Base-by-base conservation (phyloP, 2,329 filamentous ascomycete species). In the Clathrospora elynae region DNA sequence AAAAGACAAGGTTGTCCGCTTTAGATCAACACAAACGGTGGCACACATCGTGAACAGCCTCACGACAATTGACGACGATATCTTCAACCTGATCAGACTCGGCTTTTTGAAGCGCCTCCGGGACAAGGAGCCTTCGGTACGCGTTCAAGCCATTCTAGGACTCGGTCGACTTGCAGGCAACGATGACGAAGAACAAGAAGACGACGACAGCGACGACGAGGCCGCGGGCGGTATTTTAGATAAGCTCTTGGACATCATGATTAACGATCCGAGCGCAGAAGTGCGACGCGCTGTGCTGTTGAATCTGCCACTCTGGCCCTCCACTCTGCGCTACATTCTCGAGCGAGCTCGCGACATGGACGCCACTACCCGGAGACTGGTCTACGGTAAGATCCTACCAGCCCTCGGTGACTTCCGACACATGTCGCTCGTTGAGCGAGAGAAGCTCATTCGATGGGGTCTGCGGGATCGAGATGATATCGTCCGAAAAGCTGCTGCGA, bases 381-480 rank as follows among this genome's bases (percentile, higher is more conserved):
- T 99, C 2, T 99, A 97, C 66, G 87, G 91, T 1, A 84, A 88
- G 23, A 78, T 99, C 5, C 76, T 99, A 4, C 93, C 93, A 2
- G 87, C 87, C 0, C 76, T 99, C 1, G 93, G 91, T 9, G 93
- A 99, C 71, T 99, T 99, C 72, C 83, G 93, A 39, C 90, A 96
- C 71, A 75, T 99, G 37, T 96, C 90, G 8, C 78, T 99, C 16
- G 90, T 88, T 2, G 95, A 97, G 85, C 81, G 93, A 64, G 93
- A 99, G 71, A 97, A 97, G 71, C 78, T 99, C 20, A 79, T 99
- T 18, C 83, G 93, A 25, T 99, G 93, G 93, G 93, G 93, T 35
- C 76, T 99, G 26, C 84, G 91, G 25, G 93, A 99, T 67, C 83
- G 93, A 69, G 93, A 99, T 56, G 92, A 97, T 55, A 90, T 87